A percentile compares a stretch with the other conserved stretches of the same genome.
phyloP scores from a whole-genome alignment of 1,284 basidiomycete species.

The Tylopilus sp. region DNA sequence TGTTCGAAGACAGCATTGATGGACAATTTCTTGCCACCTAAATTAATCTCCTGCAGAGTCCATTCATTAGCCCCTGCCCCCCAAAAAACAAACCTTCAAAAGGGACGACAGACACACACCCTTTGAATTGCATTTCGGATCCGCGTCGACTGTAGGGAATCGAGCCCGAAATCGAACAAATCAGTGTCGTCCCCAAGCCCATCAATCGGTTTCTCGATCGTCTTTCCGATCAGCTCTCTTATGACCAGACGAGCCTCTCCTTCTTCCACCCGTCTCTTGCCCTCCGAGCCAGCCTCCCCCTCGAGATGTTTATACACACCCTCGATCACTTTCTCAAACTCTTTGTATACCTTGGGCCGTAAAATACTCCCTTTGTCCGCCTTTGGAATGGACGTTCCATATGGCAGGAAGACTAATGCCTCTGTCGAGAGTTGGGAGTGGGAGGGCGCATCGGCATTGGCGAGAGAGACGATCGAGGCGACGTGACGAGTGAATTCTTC shows the following conservation, averaged over 20 bases:
- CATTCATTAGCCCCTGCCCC: slow-evolving; percentile 11
- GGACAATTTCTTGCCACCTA: slow-evolving; percentile 34
- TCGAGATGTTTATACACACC: slow-evolving; percentile 60
- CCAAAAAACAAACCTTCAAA: not conserved
- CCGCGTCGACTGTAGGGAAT: slow-evolving; percentile 67
- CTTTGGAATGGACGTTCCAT: slow-evolving; percentile 52
- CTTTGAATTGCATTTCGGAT: slow-evolving; percentile 63
- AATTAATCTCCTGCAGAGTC: slow-evolving; percentile 31
- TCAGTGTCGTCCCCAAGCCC: slow-evolving; percentile 47
- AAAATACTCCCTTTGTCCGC: slow-evolving; percentile 61
- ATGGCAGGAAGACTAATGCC: slow-evolving; percentile 61
- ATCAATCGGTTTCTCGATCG: slow-evolving; percentile 24
- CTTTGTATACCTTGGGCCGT: slow-evolving; percentile 57
- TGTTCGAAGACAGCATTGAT: slow-evolving; percentile 39
- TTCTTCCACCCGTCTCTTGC: slow-evolving; percentile 40
- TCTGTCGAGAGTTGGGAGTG: slow-evolving; percentile 65
- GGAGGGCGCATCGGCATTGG: slow-evolving; percentile 62
- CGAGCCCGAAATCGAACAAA: slow-evolving; percentile 60
- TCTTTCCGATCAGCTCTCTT: slow-evolving; percentile 28
- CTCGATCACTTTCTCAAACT: slow-evolving; percentile 61
- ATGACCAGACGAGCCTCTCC: slow-evolving; percentile 27
- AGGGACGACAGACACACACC: slow-evolving; percentile 25
- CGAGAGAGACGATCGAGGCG: slow-evolving; percentile 60
- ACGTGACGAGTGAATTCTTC: slow-evolving; percentile 54
- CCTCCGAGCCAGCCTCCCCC: slow-evolving; percentile 46